Percentiles rank a stretch among this genome's conserved stretches.
Conservation (phyloP, 2,329 filamentous ascomycete genomes). For the Fusarium globosum region DNA sequence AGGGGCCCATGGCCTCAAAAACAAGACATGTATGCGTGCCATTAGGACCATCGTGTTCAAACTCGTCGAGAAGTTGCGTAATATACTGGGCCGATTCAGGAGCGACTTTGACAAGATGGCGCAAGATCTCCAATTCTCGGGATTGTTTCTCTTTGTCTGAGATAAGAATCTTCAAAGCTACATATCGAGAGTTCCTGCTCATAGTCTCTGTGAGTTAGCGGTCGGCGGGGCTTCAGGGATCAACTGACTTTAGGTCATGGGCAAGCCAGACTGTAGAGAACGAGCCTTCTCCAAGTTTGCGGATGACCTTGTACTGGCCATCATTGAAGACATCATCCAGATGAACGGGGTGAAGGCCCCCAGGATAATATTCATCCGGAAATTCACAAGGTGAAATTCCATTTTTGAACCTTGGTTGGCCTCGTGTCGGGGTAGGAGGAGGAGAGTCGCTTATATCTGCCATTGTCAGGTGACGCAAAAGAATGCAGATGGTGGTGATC, state of each 20-base stretch:
- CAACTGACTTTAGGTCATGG: slow-evolving; percentile 44
- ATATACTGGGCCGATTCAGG: slow-evolving; percentile 35
- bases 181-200: background rate
- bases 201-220: background rate
- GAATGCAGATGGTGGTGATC: background rate
- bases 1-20: slow-evolving; percentile 50
- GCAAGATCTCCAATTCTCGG: slow-evolving; percentile 32
- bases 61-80: slow-evolving; percentile 44
- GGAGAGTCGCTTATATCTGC: background rate
- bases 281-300: slow-evolving; percentile 58
- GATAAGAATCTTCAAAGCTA: background rate
- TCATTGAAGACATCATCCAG: slow-evolving; percentile 55
- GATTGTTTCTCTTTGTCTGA: background rate
- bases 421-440: background rate
- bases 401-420: background rate
- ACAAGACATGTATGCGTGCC: slow-evolving; percentile 48
- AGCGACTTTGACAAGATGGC: background rate
- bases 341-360: slow-evolving; percentile 56
- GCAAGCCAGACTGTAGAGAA: slow-evolving; percentile 61
- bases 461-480: background rate
- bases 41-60: slow-evolving; percentile 47
- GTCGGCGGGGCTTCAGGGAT: accelerated
- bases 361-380: slow-evolving; percentile 49
- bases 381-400: slow-evolving; percentile 46
- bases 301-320: slow-evolving; percentile 55